phyloP scores from a whole-genome alignment of 306 rosid genomes.

The Quercus robur region DNA sequence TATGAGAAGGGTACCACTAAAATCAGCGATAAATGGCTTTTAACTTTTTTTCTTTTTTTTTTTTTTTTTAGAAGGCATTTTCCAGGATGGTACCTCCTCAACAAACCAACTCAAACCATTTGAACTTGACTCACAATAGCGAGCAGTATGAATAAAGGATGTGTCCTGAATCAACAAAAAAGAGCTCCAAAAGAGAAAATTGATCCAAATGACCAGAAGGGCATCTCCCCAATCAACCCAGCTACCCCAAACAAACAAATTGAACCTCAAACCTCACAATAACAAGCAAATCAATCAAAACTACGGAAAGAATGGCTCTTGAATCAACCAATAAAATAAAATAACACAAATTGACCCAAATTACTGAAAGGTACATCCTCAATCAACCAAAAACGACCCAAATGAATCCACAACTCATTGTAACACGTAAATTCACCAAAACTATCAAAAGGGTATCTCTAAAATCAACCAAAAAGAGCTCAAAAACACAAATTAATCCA shows the following conservation, averaged over 20 bases:
- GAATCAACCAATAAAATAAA: not conserved
- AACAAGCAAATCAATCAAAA: conserved; percentile 2
- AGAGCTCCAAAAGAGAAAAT: not conserved
- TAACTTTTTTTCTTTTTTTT: too few species aligned
- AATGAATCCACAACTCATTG: not conserved
- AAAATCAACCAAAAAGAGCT: not conserved
- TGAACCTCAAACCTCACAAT: not conserved
- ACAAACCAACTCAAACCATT: conserved; percentile 1
- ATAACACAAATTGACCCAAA: not conserved
- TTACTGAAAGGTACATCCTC: not conserved
- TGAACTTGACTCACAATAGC: conserved; percentile 2
- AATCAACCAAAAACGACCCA: not conserved
- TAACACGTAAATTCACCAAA: not conserved
- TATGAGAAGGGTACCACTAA: not conserved
- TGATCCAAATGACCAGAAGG: not conserved
- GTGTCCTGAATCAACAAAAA: not conserved
- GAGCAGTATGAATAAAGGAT: not conserved
- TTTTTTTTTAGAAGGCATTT: not conserved
- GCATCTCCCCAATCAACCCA: not conserved
- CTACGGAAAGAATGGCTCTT: not conserved
- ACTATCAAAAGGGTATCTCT: not conserved
- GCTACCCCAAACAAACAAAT: not conserved
- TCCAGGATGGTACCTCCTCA: not conserved
- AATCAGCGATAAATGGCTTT: not conserved
- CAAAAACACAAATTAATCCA: not conserved